Conservation (phyloP, 371 early-diverging fungal species). For the Mucor velutinosus region DNA sequence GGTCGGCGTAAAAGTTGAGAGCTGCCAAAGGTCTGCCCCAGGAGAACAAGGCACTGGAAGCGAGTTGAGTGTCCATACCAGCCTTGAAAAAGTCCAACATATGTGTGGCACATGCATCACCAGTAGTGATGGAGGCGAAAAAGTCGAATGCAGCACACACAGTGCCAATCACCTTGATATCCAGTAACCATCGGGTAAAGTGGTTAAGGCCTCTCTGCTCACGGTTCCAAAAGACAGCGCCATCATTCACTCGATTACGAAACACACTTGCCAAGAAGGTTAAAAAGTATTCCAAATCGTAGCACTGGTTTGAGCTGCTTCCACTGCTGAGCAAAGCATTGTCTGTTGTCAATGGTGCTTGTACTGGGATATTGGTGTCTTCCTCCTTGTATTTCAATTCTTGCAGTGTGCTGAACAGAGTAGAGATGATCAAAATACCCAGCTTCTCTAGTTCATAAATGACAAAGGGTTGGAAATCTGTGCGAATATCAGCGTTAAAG, state of each 20-base stretch:
- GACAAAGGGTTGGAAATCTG: conserved; percentile 55
- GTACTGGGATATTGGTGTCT: conserved; percentile 52
- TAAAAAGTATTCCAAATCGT: conserved; percentile 69
- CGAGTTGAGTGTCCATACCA: conserved; percentile 23
- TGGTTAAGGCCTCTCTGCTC: conserved; percentile 60
- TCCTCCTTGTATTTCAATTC: conserved; percentile 76
- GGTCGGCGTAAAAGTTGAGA: conserved; percentile 33
- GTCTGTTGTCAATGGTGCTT: conserved; percentile 3
- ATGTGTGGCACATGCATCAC: conserved; percentile 34
- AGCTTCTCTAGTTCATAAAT: conserved; percentile 54
- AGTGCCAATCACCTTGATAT: conserved; percentile 36
- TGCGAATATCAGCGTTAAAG: conserved; percentile 41
- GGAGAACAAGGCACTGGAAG: conserved; percentile 31
- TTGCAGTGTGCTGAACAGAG: conserved; percentile 58
- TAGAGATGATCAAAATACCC: conserved; percentile 49
- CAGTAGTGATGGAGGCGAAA: conserved; percentile 42
- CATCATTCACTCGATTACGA: conserved; percentile 72
- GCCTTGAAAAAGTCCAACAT: conserved; percentile 33
- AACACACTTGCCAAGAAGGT: conserved; percentile 72
- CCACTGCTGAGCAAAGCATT: background rate
- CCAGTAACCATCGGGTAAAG: conserved; percentile 77
- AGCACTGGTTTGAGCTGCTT: conserved; percentile 30
- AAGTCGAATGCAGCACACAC: conserved; percentile 41
- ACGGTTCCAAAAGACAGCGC: conserved; percentile 75
- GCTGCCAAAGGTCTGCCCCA: conserved; percentile 49